phyloP scores from a whole-genome alignment of 1,139 yeast genomes.

The Protomyces pachydermus region DNA sequence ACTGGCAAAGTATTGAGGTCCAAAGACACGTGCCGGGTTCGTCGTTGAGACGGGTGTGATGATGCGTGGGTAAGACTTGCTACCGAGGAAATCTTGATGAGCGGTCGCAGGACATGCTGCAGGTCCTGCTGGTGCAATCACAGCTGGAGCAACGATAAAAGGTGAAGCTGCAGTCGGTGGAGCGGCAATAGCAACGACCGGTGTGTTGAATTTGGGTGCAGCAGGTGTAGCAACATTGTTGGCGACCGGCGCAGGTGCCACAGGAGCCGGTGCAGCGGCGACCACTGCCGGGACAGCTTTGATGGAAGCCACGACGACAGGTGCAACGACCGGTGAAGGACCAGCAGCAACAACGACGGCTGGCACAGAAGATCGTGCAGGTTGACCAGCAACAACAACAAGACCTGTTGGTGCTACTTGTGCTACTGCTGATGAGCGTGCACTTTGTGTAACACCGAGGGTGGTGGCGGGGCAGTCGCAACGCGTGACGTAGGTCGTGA shows the following conservation, averaged over 20 bases:
- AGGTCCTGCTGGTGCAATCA: neutral
- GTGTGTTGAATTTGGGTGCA: neutral
- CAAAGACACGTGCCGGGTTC: constrained; percentile 13
- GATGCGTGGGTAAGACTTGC: constrained; percentile 18
- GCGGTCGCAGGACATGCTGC: constrained; percentile 25
- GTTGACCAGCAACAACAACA: neutral
- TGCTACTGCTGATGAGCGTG: neutral
- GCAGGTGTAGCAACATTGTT: neutral
- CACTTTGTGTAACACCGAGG: neutral
- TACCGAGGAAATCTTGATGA: constrained; percentile 4
- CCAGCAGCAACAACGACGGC: constrained; percentile 1
- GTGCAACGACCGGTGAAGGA: neutral
- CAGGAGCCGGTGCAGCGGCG: neutral
- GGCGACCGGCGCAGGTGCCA: neutral
- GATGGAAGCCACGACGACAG: neutral
- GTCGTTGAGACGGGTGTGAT: constrained; percentile 24
- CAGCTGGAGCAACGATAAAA: neutral
- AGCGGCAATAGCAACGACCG: neutral
- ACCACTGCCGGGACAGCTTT: neutral
- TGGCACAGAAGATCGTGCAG: neutral
- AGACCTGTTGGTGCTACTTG: neutral
- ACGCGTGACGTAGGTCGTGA: constrained; percentile 17
- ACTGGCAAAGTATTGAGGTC: constrained; percentile 24
- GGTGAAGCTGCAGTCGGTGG: constrained; percentile 2
- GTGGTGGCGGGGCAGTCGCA: constrained; percentile 19